Evolutionary conservation across 176 grass and related monocot species (phyloP), one percentile per base, ranked within the genome.

Genomic region (Pontederia crassipes): DNA sequence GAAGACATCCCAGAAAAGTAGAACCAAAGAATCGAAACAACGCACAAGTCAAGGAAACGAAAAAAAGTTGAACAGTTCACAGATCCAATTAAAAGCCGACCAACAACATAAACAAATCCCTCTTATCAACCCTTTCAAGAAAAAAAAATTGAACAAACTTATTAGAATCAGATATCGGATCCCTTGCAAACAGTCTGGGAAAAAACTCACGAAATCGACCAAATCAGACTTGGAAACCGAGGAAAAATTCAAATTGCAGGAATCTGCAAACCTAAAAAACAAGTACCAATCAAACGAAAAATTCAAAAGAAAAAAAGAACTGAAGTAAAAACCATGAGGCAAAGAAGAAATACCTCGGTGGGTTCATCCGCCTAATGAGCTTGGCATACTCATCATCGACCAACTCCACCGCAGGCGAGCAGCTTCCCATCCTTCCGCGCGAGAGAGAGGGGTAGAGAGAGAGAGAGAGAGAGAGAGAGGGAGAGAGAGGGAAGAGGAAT

Each of bases 301-400:
- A 67, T 14, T 29, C 3, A 27, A 54, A 45, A 8, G 11, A 17
- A 28, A 54, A 54, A 8, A 7, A 12, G 11, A 67, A 67, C 1
- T n/a, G 28, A 28, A 46, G 20, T 24, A 28, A 61, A 47, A 27
- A 14, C 9, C 16, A 49, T 16, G 16, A 49, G 48, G 20, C 46
- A 54, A 46, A 52, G 58, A 40, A 7, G 4, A 40, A 40, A 7
- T 66, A 92, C 88, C 80, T 84, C 10, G 89, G 89, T 46, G 85
- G 89, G 68, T 95, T 95, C 89, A 95, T 95, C 73, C 85, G 59
- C 61, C 89, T 64, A 48, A 95, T 78, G 54, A 95, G 81, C 74
- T 89, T 89, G 17, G 86, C 76, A 48, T 89, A 89, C 78, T 86
- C 86, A 74, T 89, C 85, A 8, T 95, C 82, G 28, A 72, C 56